Evolutionary conservation across 345 rosid genomes (phyloP), one percentile per base, ranked within the genome.

Genomic region (Camelina neglecta): DNA sequence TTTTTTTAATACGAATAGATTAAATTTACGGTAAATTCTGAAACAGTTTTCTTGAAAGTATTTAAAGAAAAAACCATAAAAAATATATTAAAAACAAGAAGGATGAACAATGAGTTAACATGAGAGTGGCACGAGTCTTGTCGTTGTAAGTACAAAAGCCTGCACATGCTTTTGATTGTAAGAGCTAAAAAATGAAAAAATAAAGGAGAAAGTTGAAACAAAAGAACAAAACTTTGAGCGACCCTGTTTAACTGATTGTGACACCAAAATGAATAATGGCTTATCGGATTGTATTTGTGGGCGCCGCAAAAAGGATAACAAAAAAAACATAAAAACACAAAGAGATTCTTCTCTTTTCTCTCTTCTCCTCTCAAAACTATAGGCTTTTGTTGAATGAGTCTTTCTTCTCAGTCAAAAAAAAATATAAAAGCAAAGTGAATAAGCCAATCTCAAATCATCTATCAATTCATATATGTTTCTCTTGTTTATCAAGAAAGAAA

Each of bases 121-220:
- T 57, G 66, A 71, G 75, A 60, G 75, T 60, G 48, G 81, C 72
- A 77, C 72, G 76, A 77, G 81, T 77, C 81, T 71, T 77, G 76
- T 77, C 81, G 81, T 50, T 71, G 72, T 65, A 77, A 71, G 81
- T 77, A 71, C 76, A 77, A 77, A 77, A 76, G 75, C 80, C 80
- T 76, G 76, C 81, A 77, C 73, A 77, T 77, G 81, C 81, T 77
- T 77, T 77, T 71, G 76, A 58, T 59, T 77, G 48, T 65, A 56
- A 38, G 56, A 7, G 58, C 55, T 16, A 6, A 21, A 29, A 13
- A 44, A 47, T 12, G 49, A 55, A 24, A 3, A 13, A 44, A 47
- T 8, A 48, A 61, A 47, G 69, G 20, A 60, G 50, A 75, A 65
- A 71, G 67, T 13, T 71, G 81, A 77, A 77, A 77, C 76, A 71